These are phyloP conservation scores for Corymbia maculata DNA, from an alignment of 345 rosid species.

Conservation along the genomic window DNA sequence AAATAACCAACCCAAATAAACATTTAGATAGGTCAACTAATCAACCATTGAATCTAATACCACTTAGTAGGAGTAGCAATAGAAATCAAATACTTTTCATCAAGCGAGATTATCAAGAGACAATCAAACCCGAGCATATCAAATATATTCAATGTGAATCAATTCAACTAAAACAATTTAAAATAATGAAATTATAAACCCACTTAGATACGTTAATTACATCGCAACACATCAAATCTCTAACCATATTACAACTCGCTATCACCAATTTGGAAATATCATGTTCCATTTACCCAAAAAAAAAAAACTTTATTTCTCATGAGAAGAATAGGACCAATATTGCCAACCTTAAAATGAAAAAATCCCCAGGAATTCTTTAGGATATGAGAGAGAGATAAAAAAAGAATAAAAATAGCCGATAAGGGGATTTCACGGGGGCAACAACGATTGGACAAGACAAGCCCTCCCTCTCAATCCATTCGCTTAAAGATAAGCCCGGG, in stretches of 20 bases:
- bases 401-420: not conserved
- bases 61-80: not conserved
- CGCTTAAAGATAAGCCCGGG: conserved; percentile 20
- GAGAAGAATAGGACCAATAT: not conserved
- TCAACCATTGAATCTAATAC: not conserved
- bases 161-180: not conserved
- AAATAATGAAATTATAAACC: accelerated
- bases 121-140: not conserved
- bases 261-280: not conserved
- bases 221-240: too few relatives aligned
- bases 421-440: not conserved
- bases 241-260: too few relatives aligned
- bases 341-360: not conserved
- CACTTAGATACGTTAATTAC: not conserved
- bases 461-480: conserved; percentile 11
- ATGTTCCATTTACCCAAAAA: not conserved
- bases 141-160: accelerated
- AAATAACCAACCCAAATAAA: not conserved
- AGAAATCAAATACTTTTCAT: not conserved
- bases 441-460: conserved; percentile 11
- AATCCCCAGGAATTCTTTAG: not conserved
- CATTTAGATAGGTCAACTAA: not conserved
- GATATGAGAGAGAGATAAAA: not conserved
- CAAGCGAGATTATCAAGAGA: not conserved
- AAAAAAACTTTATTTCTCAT: not conserved